These are phyloP conservation scores for Ophiosphaerella narmari DNA, from an alignment of 2,329 filamentous ascomycete genomes.

Conservation along the genomic window DNA sequence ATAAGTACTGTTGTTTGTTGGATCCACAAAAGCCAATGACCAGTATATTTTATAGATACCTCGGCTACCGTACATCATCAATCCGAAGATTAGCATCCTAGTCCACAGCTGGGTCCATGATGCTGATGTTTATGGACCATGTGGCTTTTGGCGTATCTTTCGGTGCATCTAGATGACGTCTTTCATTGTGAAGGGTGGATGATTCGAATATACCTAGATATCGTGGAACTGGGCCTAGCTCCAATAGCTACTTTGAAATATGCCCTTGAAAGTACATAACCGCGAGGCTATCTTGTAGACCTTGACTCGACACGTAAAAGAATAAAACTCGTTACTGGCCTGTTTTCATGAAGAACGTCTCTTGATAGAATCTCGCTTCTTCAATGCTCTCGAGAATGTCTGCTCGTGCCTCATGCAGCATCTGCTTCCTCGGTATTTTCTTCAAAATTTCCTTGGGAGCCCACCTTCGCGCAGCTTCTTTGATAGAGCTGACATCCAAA, in stretches of 20 bases:
- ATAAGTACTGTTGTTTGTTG: background rate
- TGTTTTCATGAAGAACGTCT: conserved; percentile 63
- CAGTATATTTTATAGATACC: background rate
- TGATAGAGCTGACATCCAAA: conserved; percentile 87
- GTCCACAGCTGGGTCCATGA: conserved; percentile 3
- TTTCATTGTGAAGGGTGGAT: conserved; percentile 16
- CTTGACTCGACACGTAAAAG: no score
- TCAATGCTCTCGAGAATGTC: conserved; percentile 96
- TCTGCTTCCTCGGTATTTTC: conserved; percentile 72
- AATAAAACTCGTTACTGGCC: background rate
- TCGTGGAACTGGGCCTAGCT: no score
- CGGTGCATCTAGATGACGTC: conserved; percentile 26
- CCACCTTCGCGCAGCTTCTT: conserved; percentile 89
- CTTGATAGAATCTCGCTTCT: conserved; percentile 83
- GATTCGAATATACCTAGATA: no score
- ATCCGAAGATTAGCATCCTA: conserved; percentile 1
- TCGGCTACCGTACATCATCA: conserved; percentile 15
- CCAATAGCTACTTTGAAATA: no score
- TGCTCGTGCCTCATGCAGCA: conserved; percentile 78
- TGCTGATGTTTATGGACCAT: conserved; percentile 6
- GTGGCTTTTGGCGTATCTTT: conserved; percentile 17
- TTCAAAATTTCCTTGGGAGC: conserved; percentile 64
- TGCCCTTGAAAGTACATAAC: no score
- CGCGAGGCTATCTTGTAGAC: no score
- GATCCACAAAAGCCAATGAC: background rate